A percentile compares a stretch with the other conserved stretches of the same genome.
Conservation (phyloP, 2,329 filamentous ascomycete species). For the Penicillium palitans region DNA sequence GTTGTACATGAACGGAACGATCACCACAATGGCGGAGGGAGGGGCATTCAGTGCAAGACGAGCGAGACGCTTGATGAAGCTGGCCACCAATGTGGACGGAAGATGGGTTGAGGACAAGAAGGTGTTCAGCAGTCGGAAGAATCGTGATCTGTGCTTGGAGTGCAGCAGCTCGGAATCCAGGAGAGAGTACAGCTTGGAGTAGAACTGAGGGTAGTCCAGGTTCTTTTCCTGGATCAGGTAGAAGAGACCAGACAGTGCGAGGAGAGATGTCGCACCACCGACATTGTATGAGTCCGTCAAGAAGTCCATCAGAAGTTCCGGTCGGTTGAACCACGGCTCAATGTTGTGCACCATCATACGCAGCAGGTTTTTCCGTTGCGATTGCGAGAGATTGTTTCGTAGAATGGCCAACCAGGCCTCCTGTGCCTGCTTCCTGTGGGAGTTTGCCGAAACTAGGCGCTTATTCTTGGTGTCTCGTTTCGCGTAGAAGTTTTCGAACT, state of each 20-base stretch:
- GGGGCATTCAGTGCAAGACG: conserved; percentile 83
- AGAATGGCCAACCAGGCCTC: conserved; percentile 84
- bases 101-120: conserved; percentile 92
- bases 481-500: conserved; percentile 40
- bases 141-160: conserved; percentile 88
- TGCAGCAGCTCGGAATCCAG: conserved; percentile 84
- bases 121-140: conserved; percentile 87
- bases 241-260: conserved; percentile 90
- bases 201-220: conserved; percentile 93
- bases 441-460: conserved; percentile 64
- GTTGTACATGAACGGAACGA: conserved; percentile 95
- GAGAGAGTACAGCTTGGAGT: conserved; percentile 87
- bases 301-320: conserved; percentile 92
- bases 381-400: conserved; percentile 61
- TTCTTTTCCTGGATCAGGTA: conserved; percentile 93
- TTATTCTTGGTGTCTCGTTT: conserved; percentile 64
- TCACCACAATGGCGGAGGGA: conserved; percentile 81
- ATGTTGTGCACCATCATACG: conserved; percentile 73
- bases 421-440: conserved; percentile 78
- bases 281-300: conserved; percentile 89
- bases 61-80: conserved; percentile 92
- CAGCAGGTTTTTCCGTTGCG: conserved; percentile 77
- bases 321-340: conserved; percentile 83
- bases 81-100: conserved; percentile 84
- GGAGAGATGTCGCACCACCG: conserved; percentile 80